phyloP scores from a whole-genome alignment of 2,329 filamentous ascomycete species.

The Beauveria brongniartii region DNA sequence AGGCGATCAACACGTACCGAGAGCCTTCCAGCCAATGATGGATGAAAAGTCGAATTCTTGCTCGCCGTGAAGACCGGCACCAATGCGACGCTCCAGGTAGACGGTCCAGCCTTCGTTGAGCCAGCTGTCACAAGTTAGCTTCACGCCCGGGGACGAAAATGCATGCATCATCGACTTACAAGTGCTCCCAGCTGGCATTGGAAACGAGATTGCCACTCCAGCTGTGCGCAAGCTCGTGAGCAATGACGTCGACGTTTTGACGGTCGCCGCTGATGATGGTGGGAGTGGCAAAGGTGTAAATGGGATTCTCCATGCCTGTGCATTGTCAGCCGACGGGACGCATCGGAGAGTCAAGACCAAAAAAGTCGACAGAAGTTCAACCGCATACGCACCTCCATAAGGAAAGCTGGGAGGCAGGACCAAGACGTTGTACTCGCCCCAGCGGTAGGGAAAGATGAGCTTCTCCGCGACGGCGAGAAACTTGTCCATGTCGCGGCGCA shows the following conservation, averaged over 20 bases:
- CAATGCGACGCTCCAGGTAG: constrained; percentile 83
- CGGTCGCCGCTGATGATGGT: constrained; percentile 86
- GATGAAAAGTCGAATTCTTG: constrained; percentile 86
- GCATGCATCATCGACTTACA: constrained; percentile 34
- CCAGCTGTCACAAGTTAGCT: constrained; percentile 38
- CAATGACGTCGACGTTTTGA: constrained; percentile 93
- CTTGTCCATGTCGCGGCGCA: constrained; percentile 83
- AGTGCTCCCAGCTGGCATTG: constrained; percentile 75
- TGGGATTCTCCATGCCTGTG: constrained; percentile 77
- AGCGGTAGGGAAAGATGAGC: constrained; percentile 77
- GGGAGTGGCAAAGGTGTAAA: constrained; percentile 92
- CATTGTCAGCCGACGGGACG: constrained; percentile 14
- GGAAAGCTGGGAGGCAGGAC: constrained; percentile 86
- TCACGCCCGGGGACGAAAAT: too few relatives aligned
- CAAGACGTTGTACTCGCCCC: constrained; percentile 92
- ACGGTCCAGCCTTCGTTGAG: constrained; percentile 82
- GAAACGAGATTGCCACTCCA: constrained; percentile 87
- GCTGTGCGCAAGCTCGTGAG: constrained; percentile 68
- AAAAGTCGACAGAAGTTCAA: background rate
- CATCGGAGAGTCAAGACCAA: background rate
- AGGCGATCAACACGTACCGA: constrained; percentile 38
- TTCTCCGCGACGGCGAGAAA: constrained; percentile 83
- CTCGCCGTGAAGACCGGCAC: constrained; percentile 70
- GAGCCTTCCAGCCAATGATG: constrained; percentile 90
- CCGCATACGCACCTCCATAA: constrained; percentile 56